Percentiles rank a stretch among this genome's conserved stretches.
Evolutionary conservation across 176 grass and related monocot genomes (phyloP).

Genomic region (Lolium multiflorum): DNA sequence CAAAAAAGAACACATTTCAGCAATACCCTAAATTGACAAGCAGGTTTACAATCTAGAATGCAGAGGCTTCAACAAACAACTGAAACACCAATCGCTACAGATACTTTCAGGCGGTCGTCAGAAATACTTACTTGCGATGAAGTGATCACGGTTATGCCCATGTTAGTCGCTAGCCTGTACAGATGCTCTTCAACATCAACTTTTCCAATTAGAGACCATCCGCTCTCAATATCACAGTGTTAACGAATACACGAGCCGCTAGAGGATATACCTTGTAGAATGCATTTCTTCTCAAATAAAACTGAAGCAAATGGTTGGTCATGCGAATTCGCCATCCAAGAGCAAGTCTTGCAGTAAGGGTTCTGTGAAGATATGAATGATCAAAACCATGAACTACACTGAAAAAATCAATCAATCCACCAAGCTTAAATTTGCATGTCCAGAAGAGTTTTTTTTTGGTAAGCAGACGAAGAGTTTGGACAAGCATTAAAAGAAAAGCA

Average conservation of each 20-base stretch:
- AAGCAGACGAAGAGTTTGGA: neutral
- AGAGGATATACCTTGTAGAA: conserved; percentile 87
- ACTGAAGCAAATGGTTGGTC: conserved; percentile 89
- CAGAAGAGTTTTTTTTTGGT: neutral
- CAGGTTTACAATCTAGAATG: too few species aligned
- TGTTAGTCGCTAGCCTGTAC: conserved; percentile 83
- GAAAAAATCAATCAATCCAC: neutral
- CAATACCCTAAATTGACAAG: too few species aligned
- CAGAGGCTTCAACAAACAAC: too few species aligned
- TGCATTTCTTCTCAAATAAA: conserved; percentile 94
- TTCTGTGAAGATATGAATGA: conserved; percentile 59
- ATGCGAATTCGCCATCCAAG: conserved; percentile 96
- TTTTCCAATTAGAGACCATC: neutral
- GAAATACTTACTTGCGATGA: conserved; percentile 82
- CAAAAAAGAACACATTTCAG: too few species aligned
- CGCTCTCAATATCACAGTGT: neutral
- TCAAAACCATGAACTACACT: conserved; percentile 42
- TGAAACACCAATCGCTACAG: too few species aligned
- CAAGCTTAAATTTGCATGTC: conserved; percentile 37
- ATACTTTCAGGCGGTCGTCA: neutral
- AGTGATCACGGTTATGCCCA: conserved; percentile 96
- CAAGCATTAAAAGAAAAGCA: conserved; percentile 6
- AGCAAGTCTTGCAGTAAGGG: conserved; percentile 85
- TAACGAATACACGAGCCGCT: neutral
- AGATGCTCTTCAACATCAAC: conserved; percentile 99